Conservation (phyloP, 352 stramenopile genomes). For the Pythium guiyangense region DNA sequence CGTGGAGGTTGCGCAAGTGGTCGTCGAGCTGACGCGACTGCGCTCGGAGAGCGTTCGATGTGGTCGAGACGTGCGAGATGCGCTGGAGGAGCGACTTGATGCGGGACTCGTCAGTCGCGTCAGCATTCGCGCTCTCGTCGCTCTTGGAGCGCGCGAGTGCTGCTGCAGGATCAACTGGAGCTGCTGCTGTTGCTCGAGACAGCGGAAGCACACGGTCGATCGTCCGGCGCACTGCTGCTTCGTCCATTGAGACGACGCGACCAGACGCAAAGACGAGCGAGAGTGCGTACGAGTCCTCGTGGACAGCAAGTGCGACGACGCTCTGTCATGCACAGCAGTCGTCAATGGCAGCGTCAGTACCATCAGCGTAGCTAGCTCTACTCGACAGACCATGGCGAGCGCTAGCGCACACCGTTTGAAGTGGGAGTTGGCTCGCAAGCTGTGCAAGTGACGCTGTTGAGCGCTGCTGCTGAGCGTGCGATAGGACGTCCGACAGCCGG, state of each 20-base stretch:
- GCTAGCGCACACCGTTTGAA: constrained; percentile 18
- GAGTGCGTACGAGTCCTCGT: constrained; percentile 14
- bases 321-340: constrained; percentile 16
- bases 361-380: too few relatives aligned
- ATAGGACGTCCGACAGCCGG: constrained; percentile 8
- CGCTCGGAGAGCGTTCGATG: constrained; percentile 19
- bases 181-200: neutral
- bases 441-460: neutral
- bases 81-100: constrained; percentile 32
- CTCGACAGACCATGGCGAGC: neutral
- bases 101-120: constrained; percentile 16
- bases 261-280: constrained; percentile 36
- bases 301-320: constrained; percentile 21
- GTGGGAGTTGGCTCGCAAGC: constrained; percentile 22
- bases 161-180: neutral
- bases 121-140: neutral
- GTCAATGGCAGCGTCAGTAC: too few relatives aligned
- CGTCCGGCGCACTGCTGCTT: constrained; percentile 10
- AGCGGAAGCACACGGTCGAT: constrained; percentile 17
- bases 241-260: constrained; percentile 23
- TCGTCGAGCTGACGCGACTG: constrained; percentile 34
- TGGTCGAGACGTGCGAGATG: constrained; percentile 31
- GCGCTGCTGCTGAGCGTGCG: neutral
- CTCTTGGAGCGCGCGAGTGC: neutral
- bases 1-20: constrained; percentile 34